A percentile compares a stretch with the other conserved stretches of the same genome.
These are phyloP conservation scores for Pseudopyricularia cyperi DNA, from an alignment of 2,329 filamentous ascomycete species.

Conservation along the genomic window DNA sequence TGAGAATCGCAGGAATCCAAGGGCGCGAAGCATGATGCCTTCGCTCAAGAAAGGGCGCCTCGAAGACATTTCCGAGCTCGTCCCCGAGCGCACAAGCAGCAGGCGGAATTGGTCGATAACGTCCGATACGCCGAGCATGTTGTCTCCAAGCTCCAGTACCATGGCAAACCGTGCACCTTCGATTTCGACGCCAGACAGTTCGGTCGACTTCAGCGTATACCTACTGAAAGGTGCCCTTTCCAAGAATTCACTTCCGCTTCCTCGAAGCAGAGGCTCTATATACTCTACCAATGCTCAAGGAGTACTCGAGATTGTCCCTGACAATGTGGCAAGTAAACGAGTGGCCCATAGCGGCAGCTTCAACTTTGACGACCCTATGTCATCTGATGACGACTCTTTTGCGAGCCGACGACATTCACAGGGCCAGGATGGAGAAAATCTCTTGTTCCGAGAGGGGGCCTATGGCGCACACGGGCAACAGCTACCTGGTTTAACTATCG, in stretches of 20 bases:
- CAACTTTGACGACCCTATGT: constrained; percentile 25
- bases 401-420: constrained; percentile 5
- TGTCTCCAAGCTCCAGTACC: constrained; percentile 4
- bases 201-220: constrained; percentile 7
- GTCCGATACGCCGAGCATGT: constrained; percentile 4
- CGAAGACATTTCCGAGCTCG: constrained; percentile 3
- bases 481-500: constrained; percentile 20
- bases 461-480: constrained; percentile 16
- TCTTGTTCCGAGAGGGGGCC: constrained; percentile 21
- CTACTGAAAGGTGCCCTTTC: background rate
- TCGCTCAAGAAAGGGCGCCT: background rate
- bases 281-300: constrained; percentile 5
- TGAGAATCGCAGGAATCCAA: background rate
- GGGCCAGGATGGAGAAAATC: constrained; percentile 19
- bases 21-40: background rate
- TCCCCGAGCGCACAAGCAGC: constrained; percentile 3
- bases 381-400: constrained; percentile 23
- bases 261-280: constrained; percentile 4
- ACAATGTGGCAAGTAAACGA: background rate
- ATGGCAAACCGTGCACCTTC: constrained; percentile 5
- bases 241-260: background rate
- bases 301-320: background rate
- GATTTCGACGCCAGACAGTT: constrained; percentile 9
- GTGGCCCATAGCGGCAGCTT: constrained; percentile 11
- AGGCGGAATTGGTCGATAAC: constrained; percentile 7